Evolutionary conservation across 495 filamentous ascomycete species (phyloP), one percentile per base, ranked within the genome.

Genomic region (Glutinoglossum americanum): DNA sequence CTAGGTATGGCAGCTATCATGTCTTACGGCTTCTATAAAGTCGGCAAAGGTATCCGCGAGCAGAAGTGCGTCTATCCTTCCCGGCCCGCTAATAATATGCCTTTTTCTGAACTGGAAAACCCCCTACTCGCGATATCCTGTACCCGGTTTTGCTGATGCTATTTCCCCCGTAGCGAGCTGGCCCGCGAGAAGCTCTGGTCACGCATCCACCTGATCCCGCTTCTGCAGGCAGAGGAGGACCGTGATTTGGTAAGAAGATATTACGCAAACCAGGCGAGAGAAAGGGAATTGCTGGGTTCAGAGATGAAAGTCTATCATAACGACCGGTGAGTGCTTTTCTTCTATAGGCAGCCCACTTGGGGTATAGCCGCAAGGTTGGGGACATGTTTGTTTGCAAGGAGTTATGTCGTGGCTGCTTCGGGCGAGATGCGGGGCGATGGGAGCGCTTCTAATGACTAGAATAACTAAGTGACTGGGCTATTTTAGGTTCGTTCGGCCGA

Each of bases 181-280:
- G 85, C 81, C 56, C 86, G 92, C 49, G 92, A 98, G 66, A 98
- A 98, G 75, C 89, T 95, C 78, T 98, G 92, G 92, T 76, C 82
- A 48, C 83, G 92, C 62, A 89, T 97, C 63, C 79, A 98, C 68
- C 74, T 98, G 53, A 88, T 88, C 66, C 92, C 92, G 32, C 69
- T 92, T 61, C 81, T 98, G 55, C 89, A 96, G 66, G 92, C 92
- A 57, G 92, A 98, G 67, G 85, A 90, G 65, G 92, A 98, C 73
- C 83, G 92, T 51, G 92, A 98, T 73, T 81, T 86, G 66, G 89
- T 93, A 62, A 78, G 92, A 51, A 72, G 89, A 62, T 75, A 88
- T 66, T 80, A 80, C 57, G 92, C 93, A 53, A 85, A 94, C 65
- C 79, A 87, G 75, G 85, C 80, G 57, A 75, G 92, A 47, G 93